Evolutionary conservation across 2,329 filamentous ascomycete species (phyloP).

Genomic region (Byssochlamys sp.): DNA sequence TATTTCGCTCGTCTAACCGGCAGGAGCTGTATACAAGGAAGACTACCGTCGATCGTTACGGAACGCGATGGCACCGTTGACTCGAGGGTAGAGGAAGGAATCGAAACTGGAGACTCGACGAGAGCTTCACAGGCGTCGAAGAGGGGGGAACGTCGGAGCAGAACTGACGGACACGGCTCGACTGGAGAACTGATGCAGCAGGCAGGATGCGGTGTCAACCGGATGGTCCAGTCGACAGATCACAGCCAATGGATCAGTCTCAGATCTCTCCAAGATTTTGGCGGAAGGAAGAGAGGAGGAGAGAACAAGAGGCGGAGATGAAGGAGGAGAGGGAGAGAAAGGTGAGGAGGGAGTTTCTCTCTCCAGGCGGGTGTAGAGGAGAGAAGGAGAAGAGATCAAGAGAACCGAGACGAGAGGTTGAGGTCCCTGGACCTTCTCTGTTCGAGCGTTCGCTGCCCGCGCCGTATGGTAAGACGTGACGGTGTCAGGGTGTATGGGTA

Average conservation of each 20-base stretch:
- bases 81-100: slow-evolving; percentile 19
- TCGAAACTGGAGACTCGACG: slow-evolving; percentile 25
- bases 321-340: slow-evolving; percentile 20
- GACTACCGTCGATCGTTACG: neutral
- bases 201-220: slow-evolving; percentile 19
- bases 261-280: slow-evolving; percentile 31
- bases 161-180: slow-evolving; percentile 30
- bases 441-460: slow-evolving; percentile 14
- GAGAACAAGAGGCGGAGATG: slow-evolving; percentile 13
- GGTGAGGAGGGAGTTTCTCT: slow-evolving; percentile 31
- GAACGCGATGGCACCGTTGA: slow-evolving; percentile 20
- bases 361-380: slow-evolving; percentile 34
- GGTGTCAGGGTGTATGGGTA: slow-evolving; percentile 7
- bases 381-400: slow-evolving; percentile 25
- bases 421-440: slow-evolving; percentile 10
- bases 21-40: slow-evolving; percentile 24
- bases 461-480: slow-evolving; percentile 14
- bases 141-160: slow-evolving; percentile 23
- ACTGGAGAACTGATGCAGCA: slow-evolving; percentile 26
- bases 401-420: slow-evolving; percentile 16
- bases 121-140: slow-evolving; percentile 30
- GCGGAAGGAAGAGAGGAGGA: slow-evolving; percentile 13
- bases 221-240: slow-evolving; percentile 16
- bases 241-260: slow-evolving; percentile 26
- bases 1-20: slow-evolving; percentile 25